Evolutionary conservation across 176 grass and related monocot species (phyloP), one percentile per base, ranked within the genome.

Genomic region (sorghum (Sorghum bicolor)): DNA sequence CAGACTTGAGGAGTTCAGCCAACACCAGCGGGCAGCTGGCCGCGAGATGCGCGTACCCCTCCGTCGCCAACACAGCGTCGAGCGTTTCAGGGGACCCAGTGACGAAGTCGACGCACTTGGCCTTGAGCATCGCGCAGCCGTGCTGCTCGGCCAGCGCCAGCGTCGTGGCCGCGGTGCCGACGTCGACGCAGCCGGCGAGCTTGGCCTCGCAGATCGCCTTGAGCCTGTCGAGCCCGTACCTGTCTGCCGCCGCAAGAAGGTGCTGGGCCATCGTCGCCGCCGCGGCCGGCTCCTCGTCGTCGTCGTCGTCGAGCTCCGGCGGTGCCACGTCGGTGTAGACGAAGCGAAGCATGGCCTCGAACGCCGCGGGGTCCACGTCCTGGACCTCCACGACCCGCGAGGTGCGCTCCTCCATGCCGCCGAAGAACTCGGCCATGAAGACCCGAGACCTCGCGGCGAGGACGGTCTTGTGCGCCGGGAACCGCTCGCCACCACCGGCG

Each of bases 191-290:
- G 53, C 20, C 53, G 0, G 7, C 20, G 8, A 90, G 60, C 85
- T 72, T 83, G 20, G 67, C 67, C 67, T 85, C 85, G 47, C 88
- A 90, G 5, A 93, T 83, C 3, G 61, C 2, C 75, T 86, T 93
- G 40, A 93, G 88, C 57, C 73, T 83, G 12, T 88, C 82, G 32
- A 93, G 43, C 1, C 76, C 78, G n/a, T 61, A 61, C 57, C 85
- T 65, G 76, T 93, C 88, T 0, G 85, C 91, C 20, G 78, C 88
- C 1, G 80, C 88, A 5, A 90, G 73, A 15, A 90, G 32, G 65
- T 83, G 82, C 10, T 86, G 76, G 8, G 38, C 70, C 48, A 90
- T 86, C 9, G 74, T 44, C 40, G 3, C 38, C 5, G 0, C 38
- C 6, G 37, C 37, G 1, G 38, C 38, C 36, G 36, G 6, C 41